A percentile compares a stretch with the other conserved stretches of the same genome.
Evolutionary conservation across 2,329 filamentous ascomycete genomes (phyloP).

Genomic region (Ophiosphaerella narmari): DNA sequence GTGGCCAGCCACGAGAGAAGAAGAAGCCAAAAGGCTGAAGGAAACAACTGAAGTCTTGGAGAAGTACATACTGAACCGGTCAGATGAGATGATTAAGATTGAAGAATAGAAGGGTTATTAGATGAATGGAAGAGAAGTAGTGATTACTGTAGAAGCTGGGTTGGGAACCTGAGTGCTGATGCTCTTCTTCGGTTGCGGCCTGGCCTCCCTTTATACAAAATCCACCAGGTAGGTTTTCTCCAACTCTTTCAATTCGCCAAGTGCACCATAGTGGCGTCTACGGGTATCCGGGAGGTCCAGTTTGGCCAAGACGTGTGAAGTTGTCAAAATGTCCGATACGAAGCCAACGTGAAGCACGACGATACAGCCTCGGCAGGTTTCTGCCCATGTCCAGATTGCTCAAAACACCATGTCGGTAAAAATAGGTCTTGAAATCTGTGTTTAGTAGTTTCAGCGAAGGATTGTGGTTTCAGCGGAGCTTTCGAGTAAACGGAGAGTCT

Average conservation of each 20-base stretch:
- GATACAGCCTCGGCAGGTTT: conserved; percentile 14
- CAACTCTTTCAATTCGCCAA: conserved; percentile 1
- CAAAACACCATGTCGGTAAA: conserved; percentile 35
- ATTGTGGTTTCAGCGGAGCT: not conserved
- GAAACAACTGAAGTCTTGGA: conserved; percentile 44
- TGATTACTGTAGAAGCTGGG: conserved; percentile 42
- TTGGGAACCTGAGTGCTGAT: conserved; percentile 44
- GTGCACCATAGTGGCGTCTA: conserved; percentile 9
- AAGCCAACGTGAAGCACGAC: conserved; percentile 14
- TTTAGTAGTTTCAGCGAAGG: conserved; percentile 21
- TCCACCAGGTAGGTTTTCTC: not conserved
- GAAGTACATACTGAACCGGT: conserved; percentile 52
- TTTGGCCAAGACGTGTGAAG: conserved; percentile 39
- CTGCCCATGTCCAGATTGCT: conserved; percentile 7
- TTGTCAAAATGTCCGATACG: conserved; percentile 21
- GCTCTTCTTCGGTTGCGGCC: conserved; percentile 24
- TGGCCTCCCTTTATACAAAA: conserved; percentile 34
- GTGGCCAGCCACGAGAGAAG: conserved; percentile 64
- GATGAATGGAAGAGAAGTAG: conserved; percentile 34
- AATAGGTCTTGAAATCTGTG: conserved; percentile 19
- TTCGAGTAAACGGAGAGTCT: not conserved
- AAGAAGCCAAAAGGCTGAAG: conserved; percentile 58
- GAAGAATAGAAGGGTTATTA: conserved; percentile 28
- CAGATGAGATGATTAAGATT: conserved; percentile 34
- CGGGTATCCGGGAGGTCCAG: conserved; percentile 22